Percentiles rank a stretch among this genome's conserved stretches.
These are phyloP conservation scores for Umbilicaria muhlenbergii DNA, from an alignment of 495 filamentous ascomycete species.

Conservation along the genomic window DNA sequence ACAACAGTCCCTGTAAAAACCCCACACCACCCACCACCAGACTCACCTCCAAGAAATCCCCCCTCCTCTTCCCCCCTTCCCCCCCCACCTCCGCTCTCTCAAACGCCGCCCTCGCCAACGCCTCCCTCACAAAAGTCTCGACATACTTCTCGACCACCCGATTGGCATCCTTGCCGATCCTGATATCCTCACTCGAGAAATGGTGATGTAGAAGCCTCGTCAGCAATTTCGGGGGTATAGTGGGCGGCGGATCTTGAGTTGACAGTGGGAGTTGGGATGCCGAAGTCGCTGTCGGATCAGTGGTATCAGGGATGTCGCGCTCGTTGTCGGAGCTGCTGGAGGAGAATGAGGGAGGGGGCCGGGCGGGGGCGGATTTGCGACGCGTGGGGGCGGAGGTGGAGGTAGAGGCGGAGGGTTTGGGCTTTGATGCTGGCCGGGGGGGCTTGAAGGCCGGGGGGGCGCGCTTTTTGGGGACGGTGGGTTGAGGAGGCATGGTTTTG, in stretches of 20 bases:
- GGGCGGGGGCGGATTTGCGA: constrained; percentile 12
- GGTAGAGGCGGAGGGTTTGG: constrained; percentile 13
- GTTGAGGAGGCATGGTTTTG: too few species aligned
- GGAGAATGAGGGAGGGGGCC: constrained; percentile 7
- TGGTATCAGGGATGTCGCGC: constrained; percentile 9
- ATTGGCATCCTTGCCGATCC: constrained; percentile 69
- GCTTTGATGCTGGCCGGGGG: constrained; percentile 22
- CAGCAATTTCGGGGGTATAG: constrained; percentile 60
- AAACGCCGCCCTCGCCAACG: constrained; percentile 63
- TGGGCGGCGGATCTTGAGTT: constrained; percentile 31
- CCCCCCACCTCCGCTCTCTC: constrained; percentile 38
- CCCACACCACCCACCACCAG: background rate
- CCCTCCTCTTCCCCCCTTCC: constrained; percentile 16
- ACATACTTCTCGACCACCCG: constrained; percentile 69
- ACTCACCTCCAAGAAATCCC: constrained; percentile 62
- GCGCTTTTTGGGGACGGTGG: constrained; percentile 16
- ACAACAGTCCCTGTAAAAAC: background rate
- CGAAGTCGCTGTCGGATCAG: constrained; percentile 13
- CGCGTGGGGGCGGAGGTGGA: constrained; percentile 1
- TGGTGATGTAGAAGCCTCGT: constrained; percentile 61
- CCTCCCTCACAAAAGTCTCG: constrained; percentile 85
- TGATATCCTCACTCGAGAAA: constrained; percentile 51
- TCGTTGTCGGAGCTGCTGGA: constrained; percentile 11
- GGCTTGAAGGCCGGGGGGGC: constrained; percentile 34
- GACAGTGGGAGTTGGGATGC: constrained; percentile 10